Evolutionary conservation across 345 rosid genomes (phyloP).

Genomic region (Luvunga scandens): DNA sequence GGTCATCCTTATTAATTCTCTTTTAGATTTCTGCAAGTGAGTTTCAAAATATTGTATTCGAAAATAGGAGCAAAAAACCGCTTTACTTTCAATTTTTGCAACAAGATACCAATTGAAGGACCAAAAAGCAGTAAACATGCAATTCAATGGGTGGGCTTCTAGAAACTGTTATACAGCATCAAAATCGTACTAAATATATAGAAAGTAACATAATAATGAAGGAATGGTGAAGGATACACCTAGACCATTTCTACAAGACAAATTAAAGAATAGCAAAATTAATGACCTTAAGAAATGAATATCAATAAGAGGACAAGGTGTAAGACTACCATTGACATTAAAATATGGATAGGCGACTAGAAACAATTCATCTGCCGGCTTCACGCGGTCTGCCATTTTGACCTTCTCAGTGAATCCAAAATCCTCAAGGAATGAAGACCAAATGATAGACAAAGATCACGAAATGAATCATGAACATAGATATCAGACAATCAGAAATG

Average conservation of each 20-base stretch:
- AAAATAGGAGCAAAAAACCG: too few relatives aligned
- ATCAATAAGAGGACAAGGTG: slow-evolving; percentile 2
- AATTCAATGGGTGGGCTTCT: not conserved
- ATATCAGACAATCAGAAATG: not conserved
- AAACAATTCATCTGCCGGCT: slow-evolving; percentile 71
- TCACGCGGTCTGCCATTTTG: slow-evolving; percentile 79
- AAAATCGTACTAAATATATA: not conserved
- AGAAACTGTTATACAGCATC: not conserved
- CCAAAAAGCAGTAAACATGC: not conserved
- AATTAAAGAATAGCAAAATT: slow-evolving; percentile 10
- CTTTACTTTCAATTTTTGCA: too few relatives aligned
- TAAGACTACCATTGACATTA: slow-evolving; percentile 71
- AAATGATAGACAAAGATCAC: not conserved
- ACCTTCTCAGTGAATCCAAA: slow-evolving; percentile 80
- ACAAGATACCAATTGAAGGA: not conserved
- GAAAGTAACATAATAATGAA: not conserved
- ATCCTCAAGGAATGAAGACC: slow-evolving; percentile 72
- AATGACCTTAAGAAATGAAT: slow-evolving; percentile 2
- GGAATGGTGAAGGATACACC: slow-evolving; percentile 70
- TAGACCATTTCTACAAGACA: slow-evolving; percentile 80
- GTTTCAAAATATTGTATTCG: too few relatives aligned
- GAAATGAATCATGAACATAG: not conserved
- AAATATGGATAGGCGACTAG: slow-evolving; percentile 90
- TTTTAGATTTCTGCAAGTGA: too few relatives aligned
- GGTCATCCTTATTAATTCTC: too few relatives aligned